Base-by-base conservation (phyloP, 2,329 filamentous ascomycete species). In the Tolypocladium tropicale region DNA sequence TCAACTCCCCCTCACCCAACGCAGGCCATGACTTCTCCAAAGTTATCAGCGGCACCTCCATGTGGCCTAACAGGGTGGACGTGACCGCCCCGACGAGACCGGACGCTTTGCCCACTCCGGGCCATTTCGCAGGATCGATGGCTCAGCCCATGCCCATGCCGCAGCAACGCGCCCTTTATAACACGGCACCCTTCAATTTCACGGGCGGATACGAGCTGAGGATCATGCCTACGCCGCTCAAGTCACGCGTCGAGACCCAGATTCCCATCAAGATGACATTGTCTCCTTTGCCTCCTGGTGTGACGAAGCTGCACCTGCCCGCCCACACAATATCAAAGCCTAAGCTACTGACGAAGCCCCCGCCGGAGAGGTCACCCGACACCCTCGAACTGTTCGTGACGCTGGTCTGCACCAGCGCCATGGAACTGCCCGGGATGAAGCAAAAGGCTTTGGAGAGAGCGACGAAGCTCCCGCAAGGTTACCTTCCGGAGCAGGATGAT, bases 231-330 rank as follows among this genome's bases (percentile, higher is more conserved):
- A 88, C 83, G 4, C 86, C 86, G 6, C 68, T 83, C 56, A 97
- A 96, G 72, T 96, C 92, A 18, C 85, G 94, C 25, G 94, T 97
- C 21, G 94, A 99, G 74, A 97, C 94, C 0, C 94, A 97, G 68
- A 96, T 97, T 63, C 89, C 89, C 10, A 90, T 96, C 62, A 86
- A 86, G 64, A 79, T 97, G 71, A 88, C 85, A 0, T 72, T 97
- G 41, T 86, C 84, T 56, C 84, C 88, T 23, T 76, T 95, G 51
- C 91, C 92, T 1, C 74, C 79, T 0, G 87, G 88, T 12, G 83
- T 92, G 56, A 89, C 86, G 60, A 90, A 87, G 67, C 75, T 97
- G 53, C 91, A 95, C 65, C 80, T 99, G 18, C 94, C 93, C 5
- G 84, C 87, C 4, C 86, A 96, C 67, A 95, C 90, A 1, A 94